Conservation (phyloP, 768 basidiomycete genomes). For the Trametes cinnabarina region DNA sequence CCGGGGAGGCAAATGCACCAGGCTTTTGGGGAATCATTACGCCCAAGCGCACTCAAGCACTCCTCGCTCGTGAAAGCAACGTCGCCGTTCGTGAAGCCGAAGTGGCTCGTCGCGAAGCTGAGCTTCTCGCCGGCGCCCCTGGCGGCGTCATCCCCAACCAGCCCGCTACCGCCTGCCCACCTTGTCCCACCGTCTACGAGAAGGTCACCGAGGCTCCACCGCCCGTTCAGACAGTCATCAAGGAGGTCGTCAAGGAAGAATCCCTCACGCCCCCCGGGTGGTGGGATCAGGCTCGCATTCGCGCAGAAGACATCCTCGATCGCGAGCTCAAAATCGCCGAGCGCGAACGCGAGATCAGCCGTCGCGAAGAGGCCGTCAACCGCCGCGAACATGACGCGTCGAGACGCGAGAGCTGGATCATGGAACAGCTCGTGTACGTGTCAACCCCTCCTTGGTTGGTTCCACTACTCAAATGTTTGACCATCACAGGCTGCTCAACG, state of each 20-base stretch:
- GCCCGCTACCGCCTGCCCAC: slow-evolving; percentile 53
- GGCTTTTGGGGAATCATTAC: slow-evolving; percentile 74
- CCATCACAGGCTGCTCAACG: slow-evolving; percentile 50
- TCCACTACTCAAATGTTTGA: background rate
- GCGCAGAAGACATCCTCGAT: slow-evolving; percentile 79
- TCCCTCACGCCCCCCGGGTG: slow-evolving; percentile 78
- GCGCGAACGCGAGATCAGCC: slow-evolving; percentile 81
- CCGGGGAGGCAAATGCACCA: slow-evolving; percentile 38
- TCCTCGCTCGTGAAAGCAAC: slow-evolving; percentile 74
- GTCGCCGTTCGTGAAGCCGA: slow-evolving; percentile 85
- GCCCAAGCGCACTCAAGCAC: slow-evolving; percentile 78
- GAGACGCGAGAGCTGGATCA: slow-evolving; percentile 86
- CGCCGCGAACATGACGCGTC: slow-evolving; percentile 85
- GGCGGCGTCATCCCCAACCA: slow-evolving; percentile 68
- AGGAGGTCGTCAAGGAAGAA: slow-evolving; percentile 83
- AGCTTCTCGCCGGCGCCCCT: slow-evolving; percentile 77
- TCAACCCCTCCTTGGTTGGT: background rate
- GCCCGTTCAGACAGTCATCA: slow-evolving; percentile 78
- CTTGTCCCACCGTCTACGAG: slow-evolving; percentile 53
- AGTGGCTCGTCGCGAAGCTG: slow-evolving; percentile 86
- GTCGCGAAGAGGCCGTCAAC: slow-evolving; percentile 82
- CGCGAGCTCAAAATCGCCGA: slow-evolving; percentile 85
- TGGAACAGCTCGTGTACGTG: slow-evolving; percentile 83
- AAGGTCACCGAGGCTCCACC: slow-evolving; percentile 51
- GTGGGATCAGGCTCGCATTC: slow-evolving; percentile 63